phyloP scores from a whole-genome alignment of 352 stramenopile species.

The Globisporangium nagaii region DNA sequence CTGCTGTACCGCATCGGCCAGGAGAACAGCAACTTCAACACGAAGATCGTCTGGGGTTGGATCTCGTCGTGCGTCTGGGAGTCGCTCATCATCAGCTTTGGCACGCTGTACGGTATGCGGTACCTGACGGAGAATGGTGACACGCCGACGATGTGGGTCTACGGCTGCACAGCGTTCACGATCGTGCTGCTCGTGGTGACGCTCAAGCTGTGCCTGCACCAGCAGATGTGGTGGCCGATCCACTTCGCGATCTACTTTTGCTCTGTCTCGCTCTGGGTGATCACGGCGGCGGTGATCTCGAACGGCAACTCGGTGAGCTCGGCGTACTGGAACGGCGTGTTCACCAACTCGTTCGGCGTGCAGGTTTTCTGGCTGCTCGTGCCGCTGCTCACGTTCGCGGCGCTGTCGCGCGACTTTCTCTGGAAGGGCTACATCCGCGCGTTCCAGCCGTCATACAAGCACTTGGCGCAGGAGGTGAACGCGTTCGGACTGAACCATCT shows the following conservation, averaged over 20 bases:
- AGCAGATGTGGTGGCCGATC: conserved; percentile 80
- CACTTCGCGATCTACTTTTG: conserved; percentile 66
- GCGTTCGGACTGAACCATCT: conserved; percentile 53
- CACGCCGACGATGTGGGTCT: conserved; percentile 91
- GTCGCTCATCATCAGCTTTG: conserved; percentile 80
- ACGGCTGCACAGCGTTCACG: conserved; percentile 92
- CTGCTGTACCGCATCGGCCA: conserved; percentile 81
- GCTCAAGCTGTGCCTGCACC: conserved; percentile 89
- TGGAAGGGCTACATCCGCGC: conserved; percentile 84
- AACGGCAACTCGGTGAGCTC: conserved; percentile 62
- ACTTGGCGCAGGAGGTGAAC: conserved; percentile 82
- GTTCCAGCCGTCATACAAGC: conserved; percentile 79
- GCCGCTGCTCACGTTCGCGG: conserved; percentile 60
- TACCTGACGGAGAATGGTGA: conserved; percentile 78
- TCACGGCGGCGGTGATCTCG: conserved; percentile 70
- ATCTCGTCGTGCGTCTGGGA: conserved; percentile 82
- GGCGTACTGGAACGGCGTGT: conserved; percentile 82
- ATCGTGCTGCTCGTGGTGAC: conserved; percentile 94
- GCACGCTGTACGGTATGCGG: conserved; percentile 74
- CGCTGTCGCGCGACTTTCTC: conserved; percentile 70
- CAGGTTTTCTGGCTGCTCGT: conserved; percentile 76
- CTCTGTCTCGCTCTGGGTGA: conserved; percentile 70
- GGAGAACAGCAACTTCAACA: conserved; percentile 84
- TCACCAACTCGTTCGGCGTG: conserved; percentile 58
- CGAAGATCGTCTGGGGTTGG: conserved; percentile 77